Base-by-base conservation (phyloP, 257 asterid species). In the Cynanchum wilfordii region DNA sequence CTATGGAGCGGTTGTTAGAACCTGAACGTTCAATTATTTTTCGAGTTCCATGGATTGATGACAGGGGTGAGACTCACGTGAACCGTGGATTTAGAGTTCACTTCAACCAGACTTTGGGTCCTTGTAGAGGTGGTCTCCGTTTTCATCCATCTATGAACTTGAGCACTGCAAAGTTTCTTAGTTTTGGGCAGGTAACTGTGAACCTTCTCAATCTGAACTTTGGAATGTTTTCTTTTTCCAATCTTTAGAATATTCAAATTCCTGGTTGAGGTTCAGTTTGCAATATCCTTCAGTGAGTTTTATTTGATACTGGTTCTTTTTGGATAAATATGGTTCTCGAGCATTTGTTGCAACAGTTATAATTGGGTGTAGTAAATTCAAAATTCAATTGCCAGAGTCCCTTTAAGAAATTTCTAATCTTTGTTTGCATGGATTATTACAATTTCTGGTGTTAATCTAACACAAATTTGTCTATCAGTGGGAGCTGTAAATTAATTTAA, bases 111-210 rank as follows among this genome's bases (percentile, higher is more conserved):
- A 83, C 98, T 70, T 88, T 94, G 75, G 99, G 99, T 79, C 99
- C 99, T 30, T 94, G 97, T 89, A 86, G 99, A 81, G 99, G 99
- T 75, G 99, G 97, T 62, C 90, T 94, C 51, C 97, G 97, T 56
- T 94, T 94, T 81, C 99, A 94, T 80, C 93, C 98, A 33, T 85
- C 80, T 24, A 89, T 94, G 98, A 94, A 81, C 87, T 82, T 94
- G 89, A 89, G 99, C 86, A 83, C 88, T 81, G 94, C 98, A 54
- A 94, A 94, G 80, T 94, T 94, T 84, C 99, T 94, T 74, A 86
- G 98, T 79, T 94, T 94, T 85, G 91, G 87, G 75, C 99, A 94
- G 99, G 99, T 91, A 70, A 20, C 73, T 72, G 36, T 68, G 64
- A 47, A 22, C 19, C 22, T 54, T 73, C 40, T 42, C 27, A 30